phyloP scores from a whole-genome alignment of 768 basidiomycete species.

The Rhodocollybia butyracea region DNA sequence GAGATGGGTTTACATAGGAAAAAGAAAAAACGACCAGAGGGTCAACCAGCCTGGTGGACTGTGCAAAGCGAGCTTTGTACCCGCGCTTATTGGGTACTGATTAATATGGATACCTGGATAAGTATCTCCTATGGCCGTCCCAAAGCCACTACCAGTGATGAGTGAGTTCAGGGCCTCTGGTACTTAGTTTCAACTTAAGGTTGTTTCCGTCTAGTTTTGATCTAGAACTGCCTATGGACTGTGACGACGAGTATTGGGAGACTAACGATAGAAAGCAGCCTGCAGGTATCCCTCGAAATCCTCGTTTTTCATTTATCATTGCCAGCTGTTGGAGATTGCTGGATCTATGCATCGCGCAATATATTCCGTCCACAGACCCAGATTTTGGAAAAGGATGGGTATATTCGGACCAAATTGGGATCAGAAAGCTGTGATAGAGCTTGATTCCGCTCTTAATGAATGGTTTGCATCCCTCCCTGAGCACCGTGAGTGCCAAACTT shows the following conservation, averaged over 20 bases:
- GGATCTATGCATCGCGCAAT: conserved; percentile 62
- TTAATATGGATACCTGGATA: conserved; percentile 31
- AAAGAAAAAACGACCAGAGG: conserved; percentile 7
- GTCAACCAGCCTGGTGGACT: conserved; percentile 22
- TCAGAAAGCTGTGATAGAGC: conserved; percentile 51
- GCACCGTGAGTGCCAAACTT: conserved; percentile 36
- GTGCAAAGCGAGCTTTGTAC: conserved; percentile 62
- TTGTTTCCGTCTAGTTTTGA: conserved; percentile 53
- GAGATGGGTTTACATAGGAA: conserved; percentile 34
- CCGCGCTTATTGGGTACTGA: conserved; percentile 44
- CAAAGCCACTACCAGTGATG: conserved; percentile 66
- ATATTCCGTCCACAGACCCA: conserved; percentile 11
- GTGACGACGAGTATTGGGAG: conserved; percentile 47
- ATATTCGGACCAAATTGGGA: conserved; percentile 55
- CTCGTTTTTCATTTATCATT: conserved; percentile 47
- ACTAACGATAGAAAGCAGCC: conserved; percentile 41
- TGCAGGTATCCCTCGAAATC: conserved; percentile 48
- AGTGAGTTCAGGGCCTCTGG: conserved; percentile 39
- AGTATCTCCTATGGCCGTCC: conserved; percentile 62
- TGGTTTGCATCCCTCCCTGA: conserved; percentile 63
- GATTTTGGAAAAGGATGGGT: conserved; percentile 18
- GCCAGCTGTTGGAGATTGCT: conserved; percentile 62
- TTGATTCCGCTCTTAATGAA: conserved; percentile 58
- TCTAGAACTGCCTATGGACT: conserved; percentile 61
- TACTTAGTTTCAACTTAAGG: background rate